Evolutionary conservation across 768 basidiomycete species (phyloP).

Genomic region (Phanerodontia chrysosporium): DNA sequence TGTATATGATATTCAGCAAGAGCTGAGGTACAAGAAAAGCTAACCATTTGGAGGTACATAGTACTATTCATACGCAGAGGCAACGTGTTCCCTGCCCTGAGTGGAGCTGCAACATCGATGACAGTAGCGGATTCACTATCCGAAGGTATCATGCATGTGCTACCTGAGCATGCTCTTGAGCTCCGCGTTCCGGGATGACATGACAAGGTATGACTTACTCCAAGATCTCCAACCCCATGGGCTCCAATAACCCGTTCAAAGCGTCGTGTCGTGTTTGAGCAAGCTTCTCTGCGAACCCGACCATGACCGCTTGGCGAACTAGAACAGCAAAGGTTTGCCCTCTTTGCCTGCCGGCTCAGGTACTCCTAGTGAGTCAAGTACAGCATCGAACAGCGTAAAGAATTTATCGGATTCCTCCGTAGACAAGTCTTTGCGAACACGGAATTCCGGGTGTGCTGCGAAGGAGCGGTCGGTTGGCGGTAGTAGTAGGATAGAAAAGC

Average conservation of each 20-base stretch:
- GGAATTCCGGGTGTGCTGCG: background rate
- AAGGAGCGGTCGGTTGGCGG: background rate
- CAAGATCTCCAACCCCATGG: too few relatives aligned
- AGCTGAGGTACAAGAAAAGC: background rate
- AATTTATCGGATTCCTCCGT: background rate
- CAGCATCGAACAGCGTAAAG: background rate
- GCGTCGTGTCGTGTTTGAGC: background rate
- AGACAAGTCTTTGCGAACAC: background rate
- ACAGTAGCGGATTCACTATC: too few relatives aligned
- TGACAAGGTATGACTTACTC: too few relatives aligned
- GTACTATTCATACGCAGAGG: too few relatives aligned
- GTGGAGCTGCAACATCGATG: too few relatives aligned
- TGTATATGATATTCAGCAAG: background rate
- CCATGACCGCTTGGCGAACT: background rate
- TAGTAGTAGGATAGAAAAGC: background rate
- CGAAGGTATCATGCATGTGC: too few relatives aligned
- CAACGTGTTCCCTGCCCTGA: too few relatives aligned
- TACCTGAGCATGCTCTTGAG: too few relatives aligned
- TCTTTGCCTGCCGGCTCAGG: background rate
- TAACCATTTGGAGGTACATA: background rate
- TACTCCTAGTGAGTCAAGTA: background rate
- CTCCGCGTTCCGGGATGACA: too few relatives aligned
- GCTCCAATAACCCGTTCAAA: background rate
- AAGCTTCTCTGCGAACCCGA: background rate
- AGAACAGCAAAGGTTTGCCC: background rate